A percentile compares a stretch with the other conserved stretches of the same genome.
Conservation (phyloP, 768 basidiomycete species). For the Coprinellus aureogranulatus region DNA sequence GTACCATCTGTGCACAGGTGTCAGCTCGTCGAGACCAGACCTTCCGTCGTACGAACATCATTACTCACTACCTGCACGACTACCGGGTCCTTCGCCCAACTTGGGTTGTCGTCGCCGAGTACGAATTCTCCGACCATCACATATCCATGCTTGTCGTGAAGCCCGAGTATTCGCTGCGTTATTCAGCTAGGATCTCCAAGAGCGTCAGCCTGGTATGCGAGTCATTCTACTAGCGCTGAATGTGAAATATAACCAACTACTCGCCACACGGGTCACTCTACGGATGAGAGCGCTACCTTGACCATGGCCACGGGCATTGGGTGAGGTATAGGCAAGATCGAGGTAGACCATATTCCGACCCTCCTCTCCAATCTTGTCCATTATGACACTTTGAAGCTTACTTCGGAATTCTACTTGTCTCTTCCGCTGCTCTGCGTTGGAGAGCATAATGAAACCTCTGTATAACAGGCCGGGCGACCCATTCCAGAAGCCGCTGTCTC, state of each 20-base stretch:
- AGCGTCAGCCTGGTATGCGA: constrained; percentile 25
- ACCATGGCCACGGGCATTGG: constrained; percentile 18
- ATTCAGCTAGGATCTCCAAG: constrained; percentile 18
- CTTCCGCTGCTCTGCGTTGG: constrained; percentile 11
- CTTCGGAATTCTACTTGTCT: constrained; percentile 13
- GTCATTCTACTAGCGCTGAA: no score
- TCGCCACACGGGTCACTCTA: constrained; percentile 19
- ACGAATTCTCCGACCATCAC: constrained; percentile 15
- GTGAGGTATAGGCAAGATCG: constrained; percentile 18
- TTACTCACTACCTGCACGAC: constrained; percentile 20
- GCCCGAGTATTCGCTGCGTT: constrained; percentile 21
- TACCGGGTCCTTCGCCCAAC: constrained; percentile 21
- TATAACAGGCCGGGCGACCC: not conserved
- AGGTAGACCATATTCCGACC: constrained; percentile 20
- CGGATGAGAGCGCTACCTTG: constrained; percentile 23
- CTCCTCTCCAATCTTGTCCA: constrained; percentile 15
- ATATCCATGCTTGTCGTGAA: constrained; percentile 28
- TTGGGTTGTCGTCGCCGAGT: constrained; percentile 22
- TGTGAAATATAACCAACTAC: not conserved
- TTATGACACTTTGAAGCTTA: constrained; percentile 13
- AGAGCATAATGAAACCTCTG: not conserved
- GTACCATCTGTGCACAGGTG: no score
- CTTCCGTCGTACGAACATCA: no score
- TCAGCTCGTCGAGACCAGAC: no score
- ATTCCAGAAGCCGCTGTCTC: not conserved